Evolutionary conservation across 1,284 basidiomycete genomes (phyloP), one percentile per base, ranked within the genome.

Genomic region (Entoloma clypeatum): DNA sequence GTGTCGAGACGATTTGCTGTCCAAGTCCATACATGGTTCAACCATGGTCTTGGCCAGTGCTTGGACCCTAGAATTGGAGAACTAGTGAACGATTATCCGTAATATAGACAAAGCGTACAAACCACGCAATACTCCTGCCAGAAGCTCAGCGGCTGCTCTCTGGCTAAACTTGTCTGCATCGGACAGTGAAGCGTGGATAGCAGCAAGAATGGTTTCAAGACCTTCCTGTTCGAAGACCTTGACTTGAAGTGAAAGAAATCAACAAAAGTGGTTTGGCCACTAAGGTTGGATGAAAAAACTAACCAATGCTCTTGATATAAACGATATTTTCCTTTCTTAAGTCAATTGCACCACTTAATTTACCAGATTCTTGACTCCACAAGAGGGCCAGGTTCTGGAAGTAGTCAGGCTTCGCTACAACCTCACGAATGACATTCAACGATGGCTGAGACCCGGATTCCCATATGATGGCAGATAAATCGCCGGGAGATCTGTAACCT

Each of bases 161-260:
- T 95, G 93, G 64, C 92, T 90, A 69, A 92, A 95, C 43, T 92
- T 87, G 59, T 97, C 90, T 26, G 75, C 56, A 45, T 85, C 85
- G 23, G 68, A 69, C 34, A 89, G 62, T 29, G 87, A 58, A 6
- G 76, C 69, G 33, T 90, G 84, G 23, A 82, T 64, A 9, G 68
- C 60, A 10, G 65, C 59, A 34, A 87, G 62, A 9, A 89, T 61
- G 14, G 64, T 61, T 27, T 77, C 68, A 18, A 90, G 59, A 5
- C 71, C 63, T 22, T 70, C 66, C 44, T 72, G 68, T 39, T 79
- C 80, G 43, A 79, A 83, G 59, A 78, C 75, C 59, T 88, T 86
- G 32, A 72, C 85, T 86, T 50, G 39, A 36, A 36, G 27, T 19
- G 48, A 36, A 47, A 38, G 38, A 43, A 36, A 37, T 31, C 4